Percentiles rank a stretch among this genome's conserved stretches.
These are phyloP conservation scores for Aspergillus pseudoviridinutans DNA, from an alignment of 2,329 filamentous ascomycete genomes.

Conservation along the genomic window DNA sequence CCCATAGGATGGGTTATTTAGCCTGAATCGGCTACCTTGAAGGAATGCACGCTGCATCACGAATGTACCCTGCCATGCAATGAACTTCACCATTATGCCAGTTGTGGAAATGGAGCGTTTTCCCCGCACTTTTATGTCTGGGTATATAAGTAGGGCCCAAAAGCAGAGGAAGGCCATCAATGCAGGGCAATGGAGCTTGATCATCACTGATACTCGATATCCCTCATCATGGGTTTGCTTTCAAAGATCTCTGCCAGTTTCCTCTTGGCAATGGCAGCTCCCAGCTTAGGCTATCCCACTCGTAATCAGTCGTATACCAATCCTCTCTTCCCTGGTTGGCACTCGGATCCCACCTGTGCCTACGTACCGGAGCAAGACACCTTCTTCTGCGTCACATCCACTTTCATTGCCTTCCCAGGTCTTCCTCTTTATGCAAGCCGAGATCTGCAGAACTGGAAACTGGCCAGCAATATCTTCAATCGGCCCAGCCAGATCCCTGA, in stretches of 20 bases:
- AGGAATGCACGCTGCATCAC: background rate
- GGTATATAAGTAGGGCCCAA: background rate
- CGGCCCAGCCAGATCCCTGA: constrained; percentile 34
- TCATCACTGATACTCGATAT: background rate
- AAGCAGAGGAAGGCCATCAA: background rate
- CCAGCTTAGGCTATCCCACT: background rate
- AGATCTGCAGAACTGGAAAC: constrained; percentile 31
- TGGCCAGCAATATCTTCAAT: constrained; percentile 21
- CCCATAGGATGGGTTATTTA: background rate
- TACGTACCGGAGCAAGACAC: constrained; percentile 36
- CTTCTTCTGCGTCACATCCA: constrained; percentile 45
- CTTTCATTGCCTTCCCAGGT: constrained; percentile 45
- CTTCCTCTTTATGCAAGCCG: constrained; percentile 44
- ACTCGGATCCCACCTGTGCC: constrained; percentile 46
- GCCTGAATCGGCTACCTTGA: background rate
- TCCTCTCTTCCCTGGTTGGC: constrained; percentile 46
- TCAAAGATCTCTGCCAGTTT: background rate
- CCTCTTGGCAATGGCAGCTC: background rate
- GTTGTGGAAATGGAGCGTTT: background rate
- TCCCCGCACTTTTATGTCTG: background rate
- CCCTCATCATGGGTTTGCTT: background rate
- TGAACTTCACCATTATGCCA: background rate
- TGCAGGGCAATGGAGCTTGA: background rate
- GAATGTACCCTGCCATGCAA: background rate
- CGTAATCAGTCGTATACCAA: constrained; percentile 24